Base-by-base conservation (phyloP, 495 filamentous ascomycete genomes). In the Aspergillus steynii region DNA sequence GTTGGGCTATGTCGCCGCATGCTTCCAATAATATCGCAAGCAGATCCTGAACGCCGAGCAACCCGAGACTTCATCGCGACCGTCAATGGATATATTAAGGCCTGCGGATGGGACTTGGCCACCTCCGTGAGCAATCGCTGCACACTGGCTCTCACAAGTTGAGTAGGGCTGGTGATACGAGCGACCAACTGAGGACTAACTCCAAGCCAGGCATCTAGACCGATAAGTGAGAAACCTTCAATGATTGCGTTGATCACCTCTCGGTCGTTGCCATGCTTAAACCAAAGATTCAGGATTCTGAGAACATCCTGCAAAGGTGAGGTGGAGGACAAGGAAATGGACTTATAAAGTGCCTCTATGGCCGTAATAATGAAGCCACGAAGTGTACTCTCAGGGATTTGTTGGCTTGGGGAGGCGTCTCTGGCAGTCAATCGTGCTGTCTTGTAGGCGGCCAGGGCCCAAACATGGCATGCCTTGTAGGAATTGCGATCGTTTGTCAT, bases 381-480 rank as follows among this genome's bases (percentile, higher is more conserved):
- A 20, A 97, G 78, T 54, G 92, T 85, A 26, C 83, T 76, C 6
- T 79, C 78, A 37, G 84, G 86, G 15, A 90, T 74, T 65, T 79
- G 71, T 29, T 80, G 72, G 10, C 75, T 67, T n/a, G 64, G 61
- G n/a, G 67, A 61, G 29, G 68, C 68, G 50, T 89, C 86, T 14
- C 83, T 87, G 75, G 29, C 84, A 82, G 25, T 84, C 82, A 59
- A 93, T 81, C 3, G 89, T 84, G 58, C 90, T 96, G 31, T 97
- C 93, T 98, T 93, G 67, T 97, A 99, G 71, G 98, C 98, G 26
- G 96, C 95, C 45, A 98, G 78, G 20, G 95, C 95, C 95, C 96
- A 99, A 2, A 95, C 86, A 72, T 99, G 95, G 95, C 95, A 99
- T 26, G 95, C 96, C 74, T 98, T 99, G 75, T 99, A 98, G 82